phyloP scores from a whole-genome alignment of 768 basidiomycete genomes.

The Hericium alpestre region DNA sequence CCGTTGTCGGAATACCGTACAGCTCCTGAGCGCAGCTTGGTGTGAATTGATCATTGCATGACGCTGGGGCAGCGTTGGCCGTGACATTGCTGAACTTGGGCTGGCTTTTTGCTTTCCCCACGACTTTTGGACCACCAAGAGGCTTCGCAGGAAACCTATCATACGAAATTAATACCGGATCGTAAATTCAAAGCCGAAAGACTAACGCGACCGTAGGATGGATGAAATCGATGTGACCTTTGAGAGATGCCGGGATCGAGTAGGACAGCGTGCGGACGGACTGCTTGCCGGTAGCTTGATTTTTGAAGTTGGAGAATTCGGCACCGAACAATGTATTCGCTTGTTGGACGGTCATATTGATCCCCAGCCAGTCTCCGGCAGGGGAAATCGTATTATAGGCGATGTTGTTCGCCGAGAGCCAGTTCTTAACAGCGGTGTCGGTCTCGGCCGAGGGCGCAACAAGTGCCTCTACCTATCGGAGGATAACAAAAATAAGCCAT shows the following conservation, averaged over 20 bases:
- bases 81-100: neutral
- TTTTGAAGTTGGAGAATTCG: neutral
- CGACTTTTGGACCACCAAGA: neutral
- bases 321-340: slow-evolving; percentile 13
- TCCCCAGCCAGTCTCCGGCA: slow-evolving; percentile 20
- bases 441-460: slow-evolving; percentile 16
- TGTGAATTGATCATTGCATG: slow-evolving; percentile 11
- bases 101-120: no score
- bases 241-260: slow-evolving; percentile 5
- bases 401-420: slow-evolving; percentile 17
- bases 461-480: neutral
- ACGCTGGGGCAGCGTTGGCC: neutral
- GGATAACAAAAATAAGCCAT: neutral
- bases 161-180: neutral
- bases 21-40: slow-evolving; percentile 23
- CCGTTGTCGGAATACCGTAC: slow-evolving; percentile 25
- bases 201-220: slow-evolving; percentile 13
- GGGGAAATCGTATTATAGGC: slow-evolving; percentile 16
- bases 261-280: slow-evolving; percentile 4
- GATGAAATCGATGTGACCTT: slow-evolving; percentile 10
- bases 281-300: slow-evolving; percentile 6
- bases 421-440: slow-evolving; percentile 16
- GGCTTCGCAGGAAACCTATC: neutral
- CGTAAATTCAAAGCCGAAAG: neutral
- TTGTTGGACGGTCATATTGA: slow-evolving; percentile 17